Evolutionary conservation across 2,329 filamentous ascomycete species (phyloP), one percentile per base, ranked within the genome.

Genomic region (Verticillium longisporum): DNA sequence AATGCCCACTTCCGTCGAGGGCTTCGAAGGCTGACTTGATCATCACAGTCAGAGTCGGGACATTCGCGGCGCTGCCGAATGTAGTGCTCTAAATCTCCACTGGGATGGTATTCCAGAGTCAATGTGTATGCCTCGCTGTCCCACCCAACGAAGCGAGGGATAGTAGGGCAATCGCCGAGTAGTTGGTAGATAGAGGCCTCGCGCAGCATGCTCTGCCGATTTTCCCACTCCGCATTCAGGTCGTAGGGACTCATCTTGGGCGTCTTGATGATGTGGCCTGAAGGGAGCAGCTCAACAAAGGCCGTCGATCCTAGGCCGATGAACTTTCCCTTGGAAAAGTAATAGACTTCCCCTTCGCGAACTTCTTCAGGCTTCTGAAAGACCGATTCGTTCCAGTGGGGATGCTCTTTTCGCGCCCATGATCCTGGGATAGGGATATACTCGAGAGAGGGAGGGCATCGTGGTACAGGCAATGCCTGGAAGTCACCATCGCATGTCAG

Each of bases 61-160:
- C 13, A 13, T 37, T 37, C 3, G 34, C 34, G 7, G 6, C 4
- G 37, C 37, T 38, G 4, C 13, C 37, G 7, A 14, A 38, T 38
- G 15, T 38, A 38, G 11, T 9, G 6, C 11, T 38, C 37, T 14
- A 72, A 63, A 34, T 61, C 63, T 18, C 70, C 69, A 56, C 69
- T 71, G 45, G 59, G 53, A 62, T 69, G 64, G 55, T 69, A 66
- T 61, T 70, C 65, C 57, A 72, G 64, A 31, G 67, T 70, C 61
- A 71, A 60, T 37, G 64, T 64, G 61, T 64, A 69, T 1, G 61
- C 54, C 32, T 65, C 45, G 9, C 66, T 61, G 60, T 71, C 63
- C 66, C 67, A 71, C 57, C 61, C 59, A 45, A 69, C 57, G 11
- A 68, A 60, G 50, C 62, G 61, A 10, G 66, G 62, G 32, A 70